phyloP scores from a whole-genome alignment of 202 grass and related monocot species.

The Schoenoplectus tabernaemontani region DNA sequence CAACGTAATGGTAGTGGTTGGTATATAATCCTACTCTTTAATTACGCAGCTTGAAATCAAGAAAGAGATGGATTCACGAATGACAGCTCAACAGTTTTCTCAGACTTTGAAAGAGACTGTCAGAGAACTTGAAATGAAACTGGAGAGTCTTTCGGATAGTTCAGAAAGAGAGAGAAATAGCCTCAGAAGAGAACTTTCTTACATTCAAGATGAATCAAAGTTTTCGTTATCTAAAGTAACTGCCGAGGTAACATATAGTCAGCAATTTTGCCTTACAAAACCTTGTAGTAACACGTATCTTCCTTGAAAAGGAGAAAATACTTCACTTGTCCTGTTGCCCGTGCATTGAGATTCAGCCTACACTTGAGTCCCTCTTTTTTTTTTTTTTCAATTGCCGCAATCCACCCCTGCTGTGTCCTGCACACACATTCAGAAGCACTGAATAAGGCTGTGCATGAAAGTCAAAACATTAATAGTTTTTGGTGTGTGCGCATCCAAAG shows the following conservation, averaged over 20 bases:
- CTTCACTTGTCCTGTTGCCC: not conserved
- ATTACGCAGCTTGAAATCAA: conserved; percentile 52
- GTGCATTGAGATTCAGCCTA: not conserved
- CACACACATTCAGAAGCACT: not conserved
- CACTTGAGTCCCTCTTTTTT: not conserved
- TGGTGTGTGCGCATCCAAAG: not conserved
- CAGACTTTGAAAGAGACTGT: conserved; percentile 58
- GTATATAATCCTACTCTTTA: conserved; percentile 2
- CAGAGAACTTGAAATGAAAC: conserved; percentile 55
- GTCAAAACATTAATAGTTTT: not conserved
- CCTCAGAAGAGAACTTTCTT: conserved; percentile 60
- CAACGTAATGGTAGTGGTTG: not conserved
- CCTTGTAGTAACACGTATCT: not conserved
- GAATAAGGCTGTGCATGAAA: not conserved
- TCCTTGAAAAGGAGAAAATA: not conserved
- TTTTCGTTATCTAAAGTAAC: conserved; percentile 49
- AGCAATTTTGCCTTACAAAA: not conserved
- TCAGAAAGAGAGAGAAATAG: conserved; percentile 77
- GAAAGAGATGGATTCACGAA: conserved; percentile 63
- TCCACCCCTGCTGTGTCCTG: not conserved
- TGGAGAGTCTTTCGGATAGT: conserved; percentile 55
- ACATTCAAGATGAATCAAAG: conserved; percentile 58
- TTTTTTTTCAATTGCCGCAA: not conserved
- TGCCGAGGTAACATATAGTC: conserved; percentile 46
- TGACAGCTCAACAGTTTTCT: conserved; percentile 41